Conservation (phyloP, 108 stramenopile species). For the Nitzschia sp. region DNA sequence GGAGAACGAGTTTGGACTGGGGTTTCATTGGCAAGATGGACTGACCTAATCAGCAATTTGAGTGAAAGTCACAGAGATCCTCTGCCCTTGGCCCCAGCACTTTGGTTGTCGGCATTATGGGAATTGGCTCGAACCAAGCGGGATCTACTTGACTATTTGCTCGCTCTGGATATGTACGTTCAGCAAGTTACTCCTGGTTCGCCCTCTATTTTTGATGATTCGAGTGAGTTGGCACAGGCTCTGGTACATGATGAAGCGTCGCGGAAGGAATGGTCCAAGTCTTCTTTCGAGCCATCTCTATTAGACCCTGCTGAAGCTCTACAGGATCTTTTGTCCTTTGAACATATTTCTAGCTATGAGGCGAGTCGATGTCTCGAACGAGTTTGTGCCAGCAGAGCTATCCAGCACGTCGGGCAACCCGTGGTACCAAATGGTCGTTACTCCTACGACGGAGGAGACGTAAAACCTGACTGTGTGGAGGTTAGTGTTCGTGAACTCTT, state of each 20-base stretch:
- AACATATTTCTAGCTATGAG: not conserved
- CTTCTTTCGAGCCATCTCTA: not conserved
- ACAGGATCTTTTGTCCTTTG: not conserved
- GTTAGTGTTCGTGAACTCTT: constrained; percentile 40
- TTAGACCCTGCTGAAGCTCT: not conserved
- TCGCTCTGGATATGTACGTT: not conserved
- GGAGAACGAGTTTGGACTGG: constrained; percentile 35
- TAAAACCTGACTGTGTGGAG: constrained; percentile 40
- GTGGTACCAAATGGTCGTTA: constrained; percentile 32
- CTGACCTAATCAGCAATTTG: constrained; percentile 22
- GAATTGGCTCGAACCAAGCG: constrained; percentile 10
- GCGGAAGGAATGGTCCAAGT: constrained; percentile 3
- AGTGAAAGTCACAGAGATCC: not conserved
- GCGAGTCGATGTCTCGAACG: constrained; percentile 14
- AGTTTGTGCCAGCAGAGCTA: constrained; percentile 17
- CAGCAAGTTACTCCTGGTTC: not conserved
- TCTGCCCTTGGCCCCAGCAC: constrained; percentile 9
- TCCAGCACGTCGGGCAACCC: constrained; percentile 7
- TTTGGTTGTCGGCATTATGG: constrained; percentile 38
- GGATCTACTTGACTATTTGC: constrained; percentile 14
- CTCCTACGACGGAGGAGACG: constrained; percentile 29
- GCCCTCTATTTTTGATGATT: not conserved
- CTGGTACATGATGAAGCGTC: constrained; percentile 15
- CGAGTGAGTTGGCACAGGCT: constrained; percentile 11
- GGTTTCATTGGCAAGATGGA: constrained; percentile 37